Conservation (phyloP, 2,329 filamentous ascomycete genomes). For the Colletotrichum sp. region DNA sequence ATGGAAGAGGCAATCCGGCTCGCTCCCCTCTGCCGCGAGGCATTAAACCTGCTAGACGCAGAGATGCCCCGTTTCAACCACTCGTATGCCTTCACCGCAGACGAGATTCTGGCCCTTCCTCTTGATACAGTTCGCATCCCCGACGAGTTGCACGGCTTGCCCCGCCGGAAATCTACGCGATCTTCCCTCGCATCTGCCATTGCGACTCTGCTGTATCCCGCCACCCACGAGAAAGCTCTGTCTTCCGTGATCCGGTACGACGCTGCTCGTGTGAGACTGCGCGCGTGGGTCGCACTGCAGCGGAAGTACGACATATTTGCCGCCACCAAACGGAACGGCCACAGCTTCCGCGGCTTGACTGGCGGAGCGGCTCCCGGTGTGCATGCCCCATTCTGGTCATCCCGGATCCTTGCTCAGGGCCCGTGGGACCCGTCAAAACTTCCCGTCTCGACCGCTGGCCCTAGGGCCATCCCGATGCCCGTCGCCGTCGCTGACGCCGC, state of each 20-base stretch:
- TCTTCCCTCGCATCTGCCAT: slow-evolving; percentile 33
- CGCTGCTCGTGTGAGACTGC: slow-evolving; percentile 38
- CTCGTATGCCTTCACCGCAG: slow-evolving; percentile 32
- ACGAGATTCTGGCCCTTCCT: slow-evolving; percentile 39
- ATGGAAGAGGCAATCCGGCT: slow-evolving; percentile 30
- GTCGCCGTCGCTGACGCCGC: slow-evolving; percentile 32
- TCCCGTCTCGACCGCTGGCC: slow-evolving; percentile 35
- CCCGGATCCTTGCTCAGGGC: slow-evolving; percentile 37
- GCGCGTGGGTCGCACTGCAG: slow-evolving; percentile 39
- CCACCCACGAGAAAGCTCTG: slow-evolving; percentile 34
- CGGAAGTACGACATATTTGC: slow-evolving; percentile 37
- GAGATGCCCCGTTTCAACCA: slow-evolving; percentile 32
- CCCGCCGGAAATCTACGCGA: slow-evolving; percentile 37
- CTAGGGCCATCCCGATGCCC: slow-evolving; percentile 37
- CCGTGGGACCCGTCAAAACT: slow-evolving; percentile 34
- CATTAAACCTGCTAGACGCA: slow-evolving; percentile 30
- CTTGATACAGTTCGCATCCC: slow-evolving; percentile 31
- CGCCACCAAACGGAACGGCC: slow-evolving; percentile 36
- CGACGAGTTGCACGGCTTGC: slow-evolving; percentile 35
- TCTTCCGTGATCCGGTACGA: slow-evolving; percentile 42
- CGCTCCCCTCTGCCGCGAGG: slow-evolving; percentile 31
- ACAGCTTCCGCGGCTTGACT: slow-evolving; percentile 27
- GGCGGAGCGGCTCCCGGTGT: slow-evolving; percentile 36
- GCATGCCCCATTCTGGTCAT: slow-evolving; percentile 35
- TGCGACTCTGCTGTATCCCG: slow-evolving; percentile 36